phyloP scores from a whole-genome alignment of 2,329 filamentous ascomycete species.

The Trichoderma arundinaceum region DNA sequence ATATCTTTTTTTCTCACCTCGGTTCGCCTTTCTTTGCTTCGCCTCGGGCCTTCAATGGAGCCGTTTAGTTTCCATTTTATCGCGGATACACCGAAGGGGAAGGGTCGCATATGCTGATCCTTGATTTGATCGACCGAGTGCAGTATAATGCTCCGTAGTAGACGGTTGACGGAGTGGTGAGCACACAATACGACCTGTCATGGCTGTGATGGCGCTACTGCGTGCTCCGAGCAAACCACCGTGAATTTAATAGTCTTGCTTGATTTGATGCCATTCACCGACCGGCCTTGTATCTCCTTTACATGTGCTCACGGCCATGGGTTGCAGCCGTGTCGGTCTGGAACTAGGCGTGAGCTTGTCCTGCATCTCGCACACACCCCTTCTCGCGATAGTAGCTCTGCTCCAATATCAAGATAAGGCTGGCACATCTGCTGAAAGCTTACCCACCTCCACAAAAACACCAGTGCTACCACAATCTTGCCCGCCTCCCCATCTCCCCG shows the following conservation, averaged over 20 bases:
- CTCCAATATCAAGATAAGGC: conserved; percentile 30
- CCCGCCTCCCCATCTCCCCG: conserved; percentile 10
- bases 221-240: neutral
- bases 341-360: conserved; percentile 16
- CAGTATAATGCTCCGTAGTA: too few relatives aligned
- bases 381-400: conserved; percentile 6
- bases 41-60: neutral
- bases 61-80: neutral
- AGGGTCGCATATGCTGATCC: neutral
- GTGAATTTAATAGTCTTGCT: neutral
- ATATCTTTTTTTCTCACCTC: neutral
- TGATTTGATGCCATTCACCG: neutral
- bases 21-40: neutral
- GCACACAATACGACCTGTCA: conserved; percentile 5
- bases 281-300: neutral
- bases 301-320: neutral
- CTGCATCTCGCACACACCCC: conserved; percentile 3
- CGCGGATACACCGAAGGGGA: neutral
- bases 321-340: conserved; percentile 20
- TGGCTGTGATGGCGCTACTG: neutral
- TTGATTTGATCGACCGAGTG: neutral
- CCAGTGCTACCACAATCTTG: neutral
- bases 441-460: conserved; percentile 27
- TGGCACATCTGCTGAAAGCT: conserved; percentile 25
- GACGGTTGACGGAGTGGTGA: neutral